These are phyloP conservation scores for Penicillium longicatenatum DNA, from an alignment of 495 filamentous ascomycete genomes.

Conservation along the genomic window DNA sequence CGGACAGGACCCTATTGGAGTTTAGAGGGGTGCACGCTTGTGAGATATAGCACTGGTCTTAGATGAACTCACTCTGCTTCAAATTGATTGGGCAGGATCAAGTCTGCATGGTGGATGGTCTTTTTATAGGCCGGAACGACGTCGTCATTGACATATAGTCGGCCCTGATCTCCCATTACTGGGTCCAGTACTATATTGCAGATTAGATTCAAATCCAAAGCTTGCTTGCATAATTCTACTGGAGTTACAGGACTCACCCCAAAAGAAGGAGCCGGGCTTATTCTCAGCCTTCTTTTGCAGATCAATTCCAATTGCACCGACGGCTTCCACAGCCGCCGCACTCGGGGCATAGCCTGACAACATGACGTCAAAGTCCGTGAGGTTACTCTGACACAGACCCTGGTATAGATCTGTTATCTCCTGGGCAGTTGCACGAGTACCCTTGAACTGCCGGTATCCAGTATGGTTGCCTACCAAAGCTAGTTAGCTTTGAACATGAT, in stretches of 20 bases:
- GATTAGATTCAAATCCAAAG: neutral
- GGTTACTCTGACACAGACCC: slow-evolving; percentile 77
- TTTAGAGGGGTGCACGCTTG: slow-evolving; percentile 6
- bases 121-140: slow-evolving; percentile 89
- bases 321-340: slow-evolving; percentile 77
- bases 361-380: slow-evolving; percentile 87
- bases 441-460: slow-evolving; percentile 84
- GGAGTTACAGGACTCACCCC: slow-evolving; percentile 56
- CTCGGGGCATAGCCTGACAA: slow-evolving; percentile 91
- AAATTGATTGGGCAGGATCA: slow-evolving; percentile 96
- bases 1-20: slow-evolving; percentile 69
- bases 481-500: neutral
- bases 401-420: slow-evolving; percentile 85
- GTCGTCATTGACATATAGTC: slow-evolving; percentile 84
- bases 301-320: slow-evolving; percentile 80
- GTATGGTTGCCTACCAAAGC: slow-evolving; percentile 77
- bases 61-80: slow-evolving; percentile 76
- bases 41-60: neutral
- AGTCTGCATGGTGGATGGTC: slow-evolving; percentile 75
- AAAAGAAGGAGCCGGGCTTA: slow-evolving; percentile 83
- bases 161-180: slow-evolving; percentile 96
- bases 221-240: neutral
- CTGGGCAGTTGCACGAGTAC: slow-evolving; percentile 73
- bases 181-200: slow-evolving; percentile 77
- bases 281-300: slow-evolving; percentile 64